Evolutionary conservation across 1,284 basidiomycete genomes (phyloP), one percentile per base, ranked within the genome.

Genomic region (Bondarzewia mesenterica): DNA sequence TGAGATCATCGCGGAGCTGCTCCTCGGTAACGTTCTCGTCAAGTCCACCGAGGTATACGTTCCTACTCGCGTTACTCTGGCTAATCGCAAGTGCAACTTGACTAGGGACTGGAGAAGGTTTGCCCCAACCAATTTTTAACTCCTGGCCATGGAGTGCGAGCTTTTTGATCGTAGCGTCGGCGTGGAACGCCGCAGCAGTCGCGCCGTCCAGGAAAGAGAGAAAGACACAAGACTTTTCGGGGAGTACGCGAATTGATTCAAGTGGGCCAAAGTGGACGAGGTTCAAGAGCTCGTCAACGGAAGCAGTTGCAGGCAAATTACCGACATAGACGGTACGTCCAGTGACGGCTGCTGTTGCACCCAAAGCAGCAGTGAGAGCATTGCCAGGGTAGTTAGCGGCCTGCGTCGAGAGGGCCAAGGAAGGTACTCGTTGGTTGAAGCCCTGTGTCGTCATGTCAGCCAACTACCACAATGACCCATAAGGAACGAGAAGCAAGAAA

Each of bases 211-310:
- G 78, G 81, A 96, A 97, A 12, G 93, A 97, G 55, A 99, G 82
- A 76, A 99, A 99, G 48, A 96, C 94, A 63, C 95, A 98, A 12
- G 87, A 92, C 68, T 97, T 98, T 66, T 98, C 95, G 37, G 93
- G 92, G n/a, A 98, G 78, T 35, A 99, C 86, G 46, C 92, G 89
- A 60, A 98, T 89, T 46, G 83, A 89, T 66, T 98, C 95, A 56
- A 99, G 86, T 0, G 95, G 95, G 5, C 95, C 96, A 64, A 97
- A 98, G 60, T 96, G 93, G 55, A 99, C 95, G 53, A 97, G 85
- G 66, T 93, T 97, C 60, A 98, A 85, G 22, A 99, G 81, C 66
- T 99, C 95, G 63, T 98, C 94, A 50, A 97, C 93, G 5, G 93
- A 94, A 0, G 95, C 94, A 20, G 92, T 92, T n/a, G 89, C 76